Evolutionary conservation across 1,284 basidiomycete genomes (phyloP).

Genomic region (Fomitopsis schrenkii): DNA sequence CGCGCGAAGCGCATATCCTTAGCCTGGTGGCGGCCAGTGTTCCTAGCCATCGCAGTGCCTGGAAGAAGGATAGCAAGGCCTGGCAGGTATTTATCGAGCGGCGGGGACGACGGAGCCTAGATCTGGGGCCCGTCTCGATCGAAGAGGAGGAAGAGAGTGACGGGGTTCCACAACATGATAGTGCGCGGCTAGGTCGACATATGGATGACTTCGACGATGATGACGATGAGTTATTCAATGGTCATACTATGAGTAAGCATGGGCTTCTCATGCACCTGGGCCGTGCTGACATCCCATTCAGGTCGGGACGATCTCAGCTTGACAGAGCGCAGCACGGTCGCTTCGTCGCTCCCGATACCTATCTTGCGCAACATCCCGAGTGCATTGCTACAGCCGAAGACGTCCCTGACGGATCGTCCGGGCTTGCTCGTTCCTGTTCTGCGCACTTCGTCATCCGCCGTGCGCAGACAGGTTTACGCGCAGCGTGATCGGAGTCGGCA

Average conservation of each 20-base stretch:
- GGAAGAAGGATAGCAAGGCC: slow-evolving; percentile 59
- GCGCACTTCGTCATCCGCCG: slow-evolving; percentile 37
- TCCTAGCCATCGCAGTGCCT: slow-evolving; percentile 67
- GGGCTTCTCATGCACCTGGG: background rate
- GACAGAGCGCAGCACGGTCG: slow-evolving; percentile 20
- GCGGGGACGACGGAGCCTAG: slow-evolving; percentile 29
- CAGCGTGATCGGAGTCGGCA: slow-evolving; percentile 59
- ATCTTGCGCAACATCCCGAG: slow-evolving; percentile 42
- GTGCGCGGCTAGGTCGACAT: slow-evolving; percentile 3
- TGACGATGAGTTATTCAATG: background rate
- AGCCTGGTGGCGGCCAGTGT: slow-evolving; percentile 61
- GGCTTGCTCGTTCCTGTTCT: slow-evolving; percentile 22
- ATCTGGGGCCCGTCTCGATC: slow-evolving; percentile 33
- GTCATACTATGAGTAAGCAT: background rate
- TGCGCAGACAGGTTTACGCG: slow-evolving; percentile 59
- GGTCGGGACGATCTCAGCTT: slow-evolving; percentile 11
- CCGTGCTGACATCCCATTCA: background rate
- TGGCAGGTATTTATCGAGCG: slow-evolving; percentile 60
- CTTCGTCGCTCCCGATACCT: slow-evolving; percentile 57
- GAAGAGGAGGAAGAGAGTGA: slow-evolving; percentile 40
- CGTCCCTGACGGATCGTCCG: slow-evolving; percentile 36
- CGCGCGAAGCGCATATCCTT: slow-evolving; percentile 52
- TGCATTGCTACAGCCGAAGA: slow-evolving; percentile 53
- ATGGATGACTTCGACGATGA: slow-evolving; percentile 11
- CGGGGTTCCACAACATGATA: slow-evolving; percentile 1